Base-by-base conservation (phyloP, 805 yeast species). In the Candida golubevii region DNA sequence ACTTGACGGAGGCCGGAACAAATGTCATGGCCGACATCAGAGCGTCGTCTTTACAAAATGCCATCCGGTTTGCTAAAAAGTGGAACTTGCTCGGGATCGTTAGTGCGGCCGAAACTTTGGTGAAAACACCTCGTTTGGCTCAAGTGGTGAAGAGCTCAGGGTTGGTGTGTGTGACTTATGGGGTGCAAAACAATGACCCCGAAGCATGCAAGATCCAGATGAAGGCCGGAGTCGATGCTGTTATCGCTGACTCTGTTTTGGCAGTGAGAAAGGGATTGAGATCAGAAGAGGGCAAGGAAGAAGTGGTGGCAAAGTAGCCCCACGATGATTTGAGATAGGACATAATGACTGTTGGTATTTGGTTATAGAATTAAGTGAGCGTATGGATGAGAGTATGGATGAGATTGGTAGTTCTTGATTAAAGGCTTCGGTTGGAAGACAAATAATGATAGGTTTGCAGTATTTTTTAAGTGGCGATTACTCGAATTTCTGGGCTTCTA, bases 161-260 rank as follows among this genome's bases (percentile, higher is more conserved):
- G 0, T 74, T 91, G 50, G 97, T 90, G 10, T 90, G 97, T 65
- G 91, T 91, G 45, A 87, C 97, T 0, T 91, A 91, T 56, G 98
- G 98, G 27, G 75, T 78, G 1, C 74, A 77, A 60, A 91, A 91
- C 62, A 91, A 91, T 57, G 81, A 80, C 31, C 96, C 97, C 0
- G 88, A 79, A 45, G 81, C 82, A 49, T 89, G 95, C 27, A 82
- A 80, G 53, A 69, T 85, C 45, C 97, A 91, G 64, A 83, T 91
- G 83, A 81, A 80, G 50, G 90, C 95, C 4, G 98, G 98, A 8
- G 96, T 91, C 10, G 98, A 91, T 71, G 99, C 99, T 0, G 97
- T 91, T n/a, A 91, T 91, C 66, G 97, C 88, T 3, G 98, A 91
- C 65, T 83, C 88, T 44, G 98, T 91, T 1, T 72, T 90, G 57